Conservation (phyloP, 2,329 filamentous ascomycete genomes). For the Fusarium virguliforme region DNA sequence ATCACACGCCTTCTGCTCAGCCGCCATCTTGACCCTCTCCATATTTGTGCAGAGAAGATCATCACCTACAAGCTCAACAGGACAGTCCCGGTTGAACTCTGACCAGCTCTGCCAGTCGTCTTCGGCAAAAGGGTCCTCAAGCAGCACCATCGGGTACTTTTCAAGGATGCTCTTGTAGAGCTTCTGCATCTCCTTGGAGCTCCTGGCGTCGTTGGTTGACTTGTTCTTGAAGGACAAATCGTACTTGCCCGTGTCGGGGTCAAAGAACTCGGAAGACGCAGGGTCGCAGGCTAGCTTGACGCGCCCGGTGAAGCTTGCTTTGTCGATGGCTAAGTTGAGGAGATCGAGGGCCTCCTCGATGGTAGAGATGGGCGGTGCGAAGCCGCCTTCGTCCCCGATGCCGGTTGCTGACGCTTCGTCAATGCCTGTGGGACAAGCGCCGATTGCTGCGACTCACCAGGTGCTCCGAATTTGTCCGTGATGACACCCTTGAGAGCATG, state of each 20-base stretch:
- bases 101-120: constrained; percentile 5
- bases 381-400: constrained; percentile 11
- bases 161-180: background rate
- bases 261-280: constrained; percentile 5
- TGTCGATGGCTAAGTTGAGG: background rate
- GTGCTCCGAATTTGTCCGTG: background rate
- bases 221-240: constrained; percentile 10
- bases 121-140: constrained; percentile 4
- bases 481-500: constrained; percentile 5
- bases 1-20: background rate
- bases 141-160: background rate
- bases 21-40: background rate
- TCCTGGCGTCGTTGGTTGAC: background rate
- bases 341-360: constrained; percentile 4
- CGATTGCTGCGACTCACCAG: background rate
- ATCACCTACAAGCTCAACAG: constrained; percentile 1
- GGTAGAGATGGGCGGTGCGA: background rate
- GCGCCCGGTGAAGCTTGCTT: background rate
- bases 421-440: background rate
- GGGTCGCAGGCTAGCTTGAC: background rate
- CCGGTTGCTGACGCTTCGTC: background rate
- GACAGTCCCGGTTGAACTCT: constrained; percentile 4
- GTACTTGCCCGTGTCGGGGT: background rate
- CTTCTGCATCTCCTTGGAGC: constrained; percentile 2
- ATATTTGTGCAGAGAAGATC: constrained; percentile 7